Base-by-base conservation (phyloP, 2,329 filamentous ascomycete species). In the Sarocladiaceae sp. region DNA sequence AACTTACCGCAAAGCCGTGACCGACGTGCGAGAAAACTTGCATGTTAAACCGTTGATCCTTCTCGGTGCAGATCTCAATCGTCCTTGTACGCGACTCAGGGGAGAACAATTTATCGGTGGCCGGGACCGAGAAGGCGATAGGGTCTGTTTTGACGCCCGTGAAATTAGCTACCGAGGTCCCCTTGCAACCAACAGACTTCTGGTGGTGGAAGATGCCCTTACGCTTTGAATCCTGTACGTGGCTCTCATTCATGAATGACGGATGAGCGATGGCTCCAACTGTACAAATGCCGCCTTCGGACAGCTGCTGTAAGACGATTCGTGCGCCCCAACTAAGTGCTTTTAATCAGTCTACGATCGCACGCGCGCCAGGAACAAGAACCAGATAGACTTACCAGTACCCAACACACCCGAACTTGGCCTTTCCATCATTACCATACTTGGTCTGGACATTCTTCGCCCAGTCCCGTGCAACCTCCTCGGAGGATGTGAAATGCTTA, bases 341-440 rank as follows among this genome's bases (percentile, higher is more conserved):
- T n/a, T n/a, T n/a, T n/a, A n/a, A n/a, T n/a, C n/a, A n/a, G n/a
- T n/a, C n/a, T n/a, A n/a, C n/a, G n/a, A n/a, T n/a, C n/a, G n/a
- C n/a, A n/a, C n/a, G n/a, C n/a, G n/a, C n/a, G n/a, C n/a, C n/a
- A n/a, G n/a, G n/a, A n/a, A n/a, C n/a, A n/a, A n/a, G n/a, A n/a
- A n/a, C n/a, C n/a, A n/a, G n/a, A n/a, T n/a, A 44, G 25, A 10
- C 39, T 44, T n/a, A 44, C 39, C 39, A 44, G 39, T 44, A 44
- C 7, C 39, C 39, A 28, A 44, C 39, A 23, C 39, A 44, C 6
- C 39, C 39, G 25, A 44, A 23, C 39, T 44, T 44, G 20, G 39
- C n/a, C 39, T 44, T 44, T 10, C 39, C 39, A 23, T 44, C 39
- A 28, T 44, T 44, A 18, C 39, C 39, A 20, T 44, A 44, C 39